These are phyloP conservation scores for Solanum dulcamara DNA, from an alignment of 257 asterid genomes.

Conservation along the genomic window DNA sequence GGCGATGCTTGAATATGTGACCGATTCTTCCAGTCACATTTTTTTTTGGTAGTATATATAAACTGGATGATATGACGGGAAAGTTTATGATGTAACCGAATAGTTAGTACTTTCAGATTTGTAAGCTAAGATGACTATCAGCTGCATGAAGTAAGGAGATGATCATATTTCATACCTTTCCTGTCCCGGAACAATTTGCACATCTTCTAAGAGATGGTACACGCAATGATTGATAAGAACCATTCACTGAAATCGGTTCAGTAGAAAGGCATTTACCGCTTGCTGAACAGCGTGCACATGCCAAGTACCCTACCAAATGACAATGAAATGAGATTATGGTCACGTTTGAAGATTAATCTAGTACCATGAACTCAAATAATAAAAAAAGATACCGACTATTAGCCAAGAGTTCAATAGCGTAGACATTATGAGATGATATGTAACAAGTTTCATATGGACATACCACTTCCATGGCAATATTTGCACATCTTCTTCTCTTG, in stretches of 20 bases:
- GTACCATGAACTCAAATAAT: not conserved
- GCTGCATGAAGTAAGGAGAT: not conserved
- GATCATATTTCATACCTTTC: constrained; percentile 48
- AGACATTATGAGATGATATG: not conserved
- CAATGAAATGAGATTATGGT: not conserved
- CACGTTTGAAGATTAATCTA: not conserved
- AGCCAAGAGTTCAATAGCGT: not conserved
- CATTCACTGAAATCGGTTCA: constrained; percentile 42
- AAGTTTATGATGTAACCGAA: not conserved
- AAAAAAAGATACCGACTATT: not conserved
- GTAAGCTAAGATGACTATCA: not conserved
- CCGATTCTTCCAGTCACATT: too few species aligned
- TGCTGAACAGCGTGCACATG: constrained; percentile 82
- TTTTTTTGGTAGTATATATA: too few species aligned
- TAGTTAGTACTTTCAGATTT: not conserved
- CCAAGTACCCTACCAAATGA: constrained; percentile 58
- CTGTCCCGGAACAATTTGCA: constrained; percentile 82
- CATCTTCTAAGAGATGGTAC: constrained; percentile 68
- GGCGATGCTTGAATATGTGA: not conserved
- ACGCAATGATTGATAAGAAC: constrained; percentile 30
- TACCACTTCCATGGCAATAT: constrained; percentile 90
- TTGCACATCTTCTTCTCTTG: constrained; percentile 91
- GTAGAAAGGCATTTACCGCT: constrained; percentile 64
- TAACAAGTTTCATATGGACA: not conserved
- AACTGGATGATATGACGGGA: not conserved